phyloP scores from a whole-genome alignment of 1,139 yeast species.

The Meyerozyma athensensis region DNA sequence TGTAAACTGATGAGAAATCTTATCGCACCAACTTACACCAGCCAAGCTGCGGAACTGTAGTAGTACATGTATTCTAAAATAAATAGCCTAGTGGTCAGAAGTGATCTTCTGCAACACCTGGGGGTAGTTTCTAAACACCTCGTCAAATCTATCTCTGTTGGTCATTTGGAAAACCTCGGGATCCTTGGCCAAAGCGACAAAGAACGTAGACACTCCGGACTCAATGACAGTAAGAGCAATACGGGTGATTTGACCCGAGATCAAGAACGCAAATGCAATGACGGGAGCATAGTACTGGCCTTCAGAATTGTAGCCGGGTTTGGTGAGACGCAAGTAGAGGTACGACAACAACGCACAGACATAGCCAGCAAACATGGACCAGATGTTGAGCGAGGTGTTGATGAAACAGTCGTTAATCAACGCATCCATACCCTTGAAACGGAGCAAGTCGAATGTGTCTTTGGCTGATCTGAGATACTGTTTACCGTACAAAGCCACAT shows the following conservation, averaged over 20 bases:
- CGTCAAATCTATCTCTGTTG: conserved; percentile 72
- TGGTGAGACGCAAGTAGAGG: conserved; percentile 67
- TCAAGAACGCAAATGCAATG: conserved; percentile 70
- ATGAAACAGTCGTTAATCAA: conserved; percentile 80
- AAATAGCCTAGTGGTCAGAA: conserved; percentile 23
- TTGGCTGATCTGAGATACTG: conserved; percentile 70
- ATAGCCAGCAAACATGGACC: conserved; percentile 66
- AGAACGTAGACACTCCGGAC: conserved; percentile 81
- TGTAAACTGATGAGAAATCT: conserved; percentile 4
- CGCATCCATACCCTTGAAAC: conserved; percentile 82
- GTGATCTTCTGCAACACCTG: conserved; percentile 58
- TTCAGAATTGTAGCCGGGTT: conserved; percentile 61
- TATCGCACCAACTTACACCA: too few species aligned
- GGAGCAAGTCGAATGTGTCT: conserved; percentile 76
- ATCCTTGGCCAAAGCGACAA: conserved; percentile 81
- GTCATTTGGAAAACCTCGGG: conserved; percentile 80
- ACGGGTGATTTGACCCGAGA: conserved; percentile 73
- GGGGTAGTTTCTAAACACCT: conserved; percentile 69
- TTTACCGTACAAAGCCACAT: conserved; percentile 83
- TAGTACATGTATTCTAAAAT: too few species aligned
- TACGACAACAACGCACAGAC: conserved; percentile 65
- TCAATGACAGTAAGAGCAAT: conserved; percentile 69
- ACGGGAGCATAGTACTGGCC: conserved; percentile 75
- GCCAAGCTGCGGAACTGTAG: too few species aligned
- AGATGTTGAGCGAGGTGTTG: conserved; percentile 69